Evolutionary conservation across 306 rosid genomes (phyloP).

Genomic region (Alnus glutinosa): DNA sequence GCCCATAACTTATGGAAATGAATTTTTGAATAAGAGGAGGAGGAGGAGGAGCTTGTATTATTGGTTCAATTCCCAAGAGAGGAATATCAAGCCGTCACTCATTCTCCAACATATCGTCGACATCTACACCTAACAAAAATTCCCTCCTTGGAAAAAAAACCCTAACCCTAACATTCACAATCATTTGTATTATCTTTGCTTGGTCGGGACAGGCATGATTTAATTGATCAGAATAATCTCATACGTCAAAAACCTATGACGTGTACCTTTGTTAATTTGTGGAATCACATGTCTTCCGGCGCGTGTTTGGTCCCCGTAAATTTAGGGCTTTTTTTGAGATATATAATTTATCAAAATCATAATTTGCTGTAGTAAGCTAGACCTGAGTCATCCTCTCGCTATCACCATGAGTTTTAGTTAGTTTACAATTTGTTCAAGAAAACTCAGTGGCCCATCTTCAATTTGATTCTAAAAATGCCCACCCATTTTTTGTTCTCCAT

Average conservation of each 20-base stretch:
- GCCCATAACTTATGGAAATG: conserved; percentile 46
- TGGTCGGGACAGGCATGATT: conserved; percentile 36
- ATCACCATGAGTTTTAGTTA: not conserved
- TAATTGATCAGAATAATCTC: conserved; percentile 44
- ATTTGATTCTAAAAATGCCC: not conserved
- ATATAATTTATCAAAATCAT: conserved; percentile 13
- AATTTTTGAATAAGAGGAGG: conserved; percentile 9
- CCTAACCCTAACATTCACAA: conserved; percentile 60
- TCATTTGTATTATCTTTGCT: conserved; percentile 48
- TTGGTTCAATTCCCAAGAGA: conserved; percentile 51
- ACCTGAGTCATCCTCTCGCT: conserved; percentile 20
- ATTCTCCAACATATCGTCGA: conserved; percentile 66
- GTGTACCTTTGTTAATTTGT: conserved; percentile 49
- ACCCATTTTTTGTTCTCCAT: no score
- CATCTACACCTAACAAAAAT: conserved; percentile 67
- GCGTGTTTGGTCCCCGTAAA: conserved; percentile 51
- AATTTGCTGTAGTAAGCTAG: not conserved
- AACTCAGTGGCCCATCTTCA: conserved; percentile 14
- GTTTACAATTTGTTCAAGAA: conserved; percentile 12
- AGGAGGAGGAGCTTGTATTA: conserved; percentile 37
- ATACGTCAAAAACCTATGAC: conserved; percentile 64
- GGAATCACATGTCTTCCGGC: conserved; percentile 39
- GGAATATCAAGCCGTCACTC: conserved; percentile 98
- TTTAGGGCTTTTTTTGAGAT: conserved; percentile 39
- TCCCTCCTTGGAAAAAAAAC: conserved; percentile 52